These are phyloP conservation scores for Solanum neorickii DNA, from an alignment of 257 asterid species.

Conservation along the genomic window DNA sequence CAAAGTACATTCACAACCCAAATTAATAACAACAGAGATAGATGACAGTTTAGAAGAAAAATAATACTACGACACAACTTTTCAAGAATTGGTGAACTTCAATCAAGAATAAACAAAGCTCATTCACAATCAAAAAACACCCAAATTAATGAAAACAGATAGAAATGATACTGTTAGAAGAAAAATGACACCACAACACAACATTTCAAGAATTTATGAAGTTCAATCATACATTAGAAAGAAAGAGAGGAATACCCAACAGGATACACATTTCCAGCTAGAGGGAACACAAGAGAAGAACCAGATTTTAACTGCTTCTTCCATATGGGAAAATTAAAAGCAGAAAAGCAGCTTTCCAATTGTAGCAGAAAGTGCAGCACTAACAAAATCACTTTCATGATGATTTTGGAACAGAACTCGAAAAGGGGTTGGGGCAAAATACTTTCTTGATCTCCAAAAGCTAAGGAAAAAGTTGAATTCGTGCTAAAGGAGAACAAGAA, in stretches of 20 bases:
- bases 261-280: conserved; percentile 83
- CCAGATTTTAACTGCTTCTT: neutral
- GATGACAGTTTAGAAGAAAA: neutral
- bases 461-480: neutral
- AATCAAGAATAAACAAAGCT: neutral
- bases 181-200: neutral
- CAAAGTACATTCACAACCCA: neutral
- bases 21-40: neutral
- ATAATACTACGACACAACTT: neutral
- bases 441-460: neutral
- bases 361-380: neutral
- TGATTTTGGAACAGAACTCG: neutral
- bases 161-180: neutral
- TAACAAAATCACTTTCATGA: neutral
- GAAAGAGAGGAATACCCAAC: conserved; percentile 34
- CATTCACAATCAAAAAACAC: neutral
- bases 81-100: neutral
- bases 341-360: neutral
- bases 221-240: neutral
- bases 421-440: neutral
- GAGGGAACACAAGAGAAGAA: conserved; percentile 68
- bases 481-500: neutral
- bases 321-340: neutral
- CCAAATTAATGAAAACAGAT: neutral
- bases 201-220: neutral